phyloP scores from a whole-genome alignment of 2,329 filamentous ascomycete species.

The Arthrobotrys musiformis region DNA sequence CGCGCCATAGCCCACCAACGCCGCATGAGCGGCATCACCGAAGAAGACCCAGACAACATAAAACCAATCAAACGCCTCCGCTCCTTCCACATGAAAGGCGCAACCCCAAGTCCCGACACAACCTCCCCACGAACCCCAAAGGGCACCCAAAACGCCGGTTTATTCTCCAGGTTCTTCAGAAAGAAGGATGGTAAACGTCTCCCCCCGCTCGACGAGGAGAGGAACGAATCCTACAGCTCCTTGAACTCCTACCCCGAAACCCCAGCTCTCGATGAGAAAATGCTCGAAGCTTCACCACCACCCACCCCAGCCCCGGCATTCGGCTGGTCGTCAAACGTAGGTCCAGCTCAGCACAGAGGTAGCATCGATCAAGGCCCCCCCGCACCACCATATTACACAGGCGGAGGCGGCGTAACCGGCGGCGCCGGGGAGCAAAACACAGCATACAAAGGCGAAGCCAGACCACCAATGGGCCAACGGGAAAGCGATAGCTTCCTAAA shows the following conservation, averaged over 20 bases:
- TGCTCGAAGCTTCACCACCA: constrained; percentile 50
- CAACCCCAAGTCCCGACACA: constrained; percentile 3
- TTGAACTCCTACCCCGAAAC: constrained; percentile 48
- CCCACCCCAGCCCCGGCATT: constrained; percentile 50
- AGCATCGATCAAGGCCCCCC: constrained; percentile 11
- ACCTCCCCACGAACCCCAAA: constrained; percentile 32
- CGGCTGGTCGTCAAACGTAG: constrained; percentile 49
- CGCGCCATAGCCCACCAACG: constrained; percentile 44
- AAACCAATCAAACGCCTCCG: constrained; percentile 50
- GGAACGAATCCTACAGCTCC: constrained; percentile 34
- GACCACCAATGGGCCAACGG: constrained; percentile 41
- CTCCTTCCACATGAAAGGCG: constrained; percentile 52
- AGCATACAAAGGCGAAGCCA: constrained; percentile 39
- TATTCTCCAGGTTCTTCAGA: constrained; percentile 44
- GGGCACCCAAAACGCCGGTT: constrained; percentile 12
- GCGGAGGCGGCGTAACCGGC: too few species aligned
- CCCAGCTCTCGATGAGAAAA: constrained; percentile 47
- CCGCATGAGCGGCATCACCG: constrained; percentile 40
- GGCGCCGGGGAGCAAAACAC: constrained; percentile 39
- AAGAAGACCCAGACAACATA: constrained; percentile 46
- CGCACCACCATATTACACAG: neutral
- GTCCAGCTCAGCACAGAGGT: constrained; percentile 9
- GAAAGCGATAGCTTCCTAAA: constrained; percentile 50
- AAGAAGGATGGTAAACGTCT: constrained; percentile 43
- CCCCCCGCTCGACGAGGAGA: constrained; percentile 45